Base-by-base conservation (phyloP, 805 yeast species). In the Wickerhamomyces mucosus region DNA sequence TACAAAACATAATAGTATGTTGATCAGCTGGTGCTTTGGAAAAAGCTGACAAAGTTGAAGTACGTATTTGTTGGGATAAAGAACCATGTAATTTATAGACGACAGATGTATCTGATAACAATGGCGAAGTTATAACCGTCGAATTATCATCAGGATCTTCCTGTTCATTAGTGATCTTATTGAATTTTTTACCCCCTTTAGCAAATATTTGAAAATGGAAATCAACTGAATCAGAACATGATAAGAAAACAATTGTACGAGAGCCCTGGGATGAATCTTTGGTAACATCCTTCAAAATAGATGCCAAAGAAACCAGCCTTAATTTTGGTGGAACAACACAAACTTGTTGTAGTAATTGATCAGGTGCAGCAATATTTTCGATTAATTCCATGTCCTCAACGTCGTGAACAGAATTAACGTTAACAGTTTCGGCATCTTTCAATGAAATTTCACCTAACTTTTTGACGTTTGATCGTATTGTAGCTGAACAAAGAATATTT, bases 161-260 rank as follows among this genome's bases (percentile, higher is more conserved):
- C 11, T 57, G 46, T 16, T 53, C 58, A 6, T 46, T 45, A n/a
- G 54, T 51, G 10, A 53, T 54, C 10, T 50, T 31, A 30, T 50
- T 51, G 15, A 61, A 49, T 25, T 55, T 53, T 29, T 57, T 55
- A 4, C 84, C 83, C 27, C 65, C 69, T 35, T 78, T 65, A 2
- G 82, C 68, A 43, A 94, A 75, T 0, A 75, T 79, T 28, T 73
- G 69, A 55, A 75, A 85, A 57, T 92, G 96, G 61, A 82, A 92
- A 44, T 92, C 88, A 15, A 94, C 97, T n/a, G 95, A 81, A 51
- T 89, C 97, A 0, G 97, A 76, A 59, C 98, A 89, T 11, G 96
- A 81, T 41, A 88, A 69, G 54, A 92, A 92, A 0, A 92, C 85
- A 52, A 92, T 78, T 1, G 85, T 75, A 40, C 82, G 69, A 2